These are phyloP conservation scores for Gossypium stocksii DNA, from an alignment of 345 rosid species.

Conservation along the genomic window DNA sequence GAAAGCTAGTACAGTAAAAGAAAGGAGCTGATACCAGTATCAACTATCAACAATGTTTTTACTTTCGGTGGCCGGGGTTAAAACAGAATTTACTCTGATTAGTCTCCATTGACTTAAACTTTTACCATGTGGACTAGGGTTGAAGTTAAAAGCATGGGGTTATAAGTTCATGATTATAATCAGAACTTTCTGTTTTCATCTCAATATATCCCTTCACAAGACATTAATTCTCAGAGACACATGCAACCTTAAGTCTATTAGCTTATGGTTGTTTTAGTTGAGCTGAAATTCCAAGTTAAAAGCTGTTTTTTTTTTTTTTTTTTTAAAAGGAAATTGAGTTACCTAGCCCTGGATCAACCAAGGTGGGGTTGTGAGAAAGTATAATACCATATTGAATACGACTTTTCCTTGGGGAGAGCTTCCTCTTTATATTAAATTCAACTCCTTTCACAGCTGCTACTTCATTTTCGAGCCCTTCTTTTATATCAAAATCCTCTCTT, in stretches of 20 bases:
- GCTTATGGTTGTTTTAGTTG: conserved; percentile 4
- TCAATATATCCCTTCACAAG: conserved; percentile 23
- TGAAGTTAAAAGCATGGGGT: conserved; percentile 25
- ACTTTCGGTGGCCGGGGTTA: background rate
- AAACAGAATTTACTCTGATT: background rate
- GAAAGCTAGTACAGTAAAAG: conserved; percentile 16
- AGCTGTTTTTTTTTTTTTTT: no score
- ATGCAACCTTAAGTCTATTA: conserved; percentile 25
- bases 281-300: no score
- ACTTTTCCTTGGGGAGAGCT: conserved; percentile 24
- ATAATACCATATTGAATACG: conserved; percentile 22
- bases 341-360: no score
- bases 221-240: conserved; percentile 38
- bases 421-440: conserved; percentile 43
- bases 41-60: background rate
- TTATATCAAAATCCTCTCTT: conserved; percentile 12
- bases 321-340: background rate
- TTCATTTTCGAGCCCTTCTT: conserved; percentile 41
- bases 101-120: background rate
- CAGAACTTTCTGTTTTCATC: background rate
- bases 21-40: background rate
- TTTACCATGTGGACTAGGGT: background rate
- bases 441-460: conserved; percentile 36
- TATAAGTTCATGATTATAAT: background rate
- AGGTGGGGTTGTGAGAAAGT: background rate